These are phyloP conservation scores for Quercus bicolor DNA, from an alignment of 306 rosid species.

Conservation along the genomic window DNA sequence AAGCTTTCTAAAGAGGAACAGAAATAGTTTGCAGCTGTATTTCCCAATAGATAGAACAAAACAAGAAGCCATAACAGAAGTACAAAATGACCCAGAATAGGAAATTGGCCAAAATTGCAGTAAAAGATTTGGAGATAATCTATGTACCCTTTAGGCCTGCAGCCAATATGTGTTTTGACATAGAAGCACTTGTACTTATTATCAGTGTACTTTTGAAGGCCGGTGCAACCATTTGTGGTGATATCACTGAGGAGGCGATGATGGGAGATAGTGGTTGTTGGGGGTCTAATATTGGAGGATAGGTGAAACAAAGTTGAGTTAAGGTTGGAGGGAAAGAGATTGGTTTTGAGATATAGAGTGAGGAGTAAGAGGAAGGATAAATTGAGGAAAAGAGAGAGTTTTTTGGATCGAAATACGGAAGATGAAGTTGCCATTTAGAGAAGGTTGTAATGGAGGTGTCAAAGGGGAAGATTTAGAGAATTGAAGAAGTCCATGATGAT, in stretches of 20 bases:
- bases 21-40: conserved; percentile 81
- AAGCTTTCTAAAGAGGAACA: conserved; percentile 65
- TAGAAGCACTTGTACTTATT: conserved; percentile 44
- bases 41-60: conserved; percentile 70
- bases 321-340: background rate
- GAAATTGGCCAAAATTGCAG: conserved; percentile 50
- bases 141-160: conserved; percentile 64
- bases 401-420: conserved; percentile 20
- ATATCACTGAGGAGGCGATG: conserved; percentile 13
- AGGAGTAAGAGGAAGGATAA: conserved; percentile 39
- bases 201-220: conserved; percentile 36
- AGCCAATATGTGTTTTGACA: conserved; percentile 34
- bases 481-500: background rate
- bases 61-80: conserved; percentile 62
- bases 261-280: conserved; percentile 15
- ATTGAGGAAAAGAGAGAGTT: conserved; percentile 35
- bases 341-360: conserved; percentile 21
- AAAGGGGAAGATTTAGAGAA: background rate
- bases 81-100: conserved; percentile 35
- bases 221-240: conserved; percentile 36
- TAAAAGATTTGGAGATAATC: conserved; percentile 65
- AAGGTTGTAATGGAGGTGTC: background rate
- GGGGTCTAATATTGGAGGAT: background rate
- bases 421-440: conserved; percentile 32
- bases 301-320: conserved; percentile 3